Base-by-base conservation (phyloP, 768 basidiomycete genomes). In the Collybia sordida region DNA sequence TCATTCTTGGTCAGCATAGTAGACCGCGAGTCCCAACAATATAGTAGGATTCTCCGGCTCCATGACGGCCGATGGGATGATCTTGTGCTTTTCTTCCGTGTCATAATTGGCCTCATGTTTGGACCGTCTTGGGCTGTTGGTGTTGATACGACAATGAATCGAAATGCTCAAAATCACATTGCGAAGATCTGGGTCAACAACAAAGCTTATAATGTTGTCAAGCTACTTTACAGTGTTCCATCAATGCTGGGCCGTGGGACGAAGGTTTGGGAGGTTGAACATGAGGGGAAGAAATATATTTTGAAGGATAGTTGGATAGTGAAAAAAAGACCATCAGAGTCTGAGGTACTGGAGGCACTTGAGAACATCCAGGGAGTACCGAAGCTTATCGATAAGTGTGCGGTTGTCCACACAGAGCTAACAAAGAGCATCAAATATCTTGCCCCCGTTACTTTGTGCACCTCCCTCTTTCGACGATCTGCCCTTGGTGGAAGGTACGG, bases 261-360 rank as follows among this genome's bases (percentile, higher is more conserved):
- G 15, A 19, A 35, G 12, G 44, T 45, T 18, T 45, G 28, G 44
- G 28, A 45, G 28, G 44, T 45, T 34, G 18, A 45, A 45, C 19
- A 45, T 17, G 44, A 22, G 22, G 24, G 17, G 28, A 11, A 17
- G 28, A 6, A 34, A 35, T 35, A 34, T n/a, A 45, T 45, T 6
- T 35, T 45, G 12, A 45, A 45, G 23, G 44, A 45, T 21, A 22
- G 28, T 6, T 45, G 44, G 44, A 31, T 44, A n/a, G 25, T 28
- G 1, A 2, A 4, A 7, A 24, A 8, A 6, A 14, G 24, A 19
- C 6, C 44, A 34, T 14, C 4, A 3, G 44, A 45, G 31, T 27
- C 15, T 9, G 5, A 1, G 2, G 2, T 12, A 2, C 44, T 45
- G 23, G 18, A 8, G 17, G 3, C 5, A 3, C 28, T 45, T 12